phyloP scores from a whole-genome alignment of 2,329 filamentous ascomycete species.

The Diaporthe longicolla region DNA sequence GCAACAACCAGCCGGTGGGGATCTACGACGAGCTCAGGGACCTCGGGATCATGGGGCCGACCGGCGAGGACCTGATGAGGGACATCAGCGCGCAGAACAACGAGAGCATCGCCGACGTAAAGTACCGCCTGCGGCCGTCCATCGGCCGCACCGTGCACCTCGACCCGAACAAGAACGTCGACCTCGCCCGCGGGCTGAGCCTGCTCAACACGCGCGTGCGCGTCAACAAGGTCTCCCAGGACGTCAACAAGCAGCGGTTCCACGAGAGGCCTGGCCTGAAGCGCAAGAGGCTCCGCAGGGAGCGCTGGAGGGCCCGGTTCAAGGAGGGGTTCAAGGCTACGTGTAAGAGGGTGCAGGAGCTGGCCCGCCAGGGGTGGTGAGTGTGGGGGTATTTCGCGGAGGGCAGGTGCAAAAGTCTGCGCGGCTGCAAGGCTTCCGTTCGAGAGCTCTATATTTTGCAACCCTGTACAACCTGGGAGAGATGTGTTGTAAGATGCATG shows the following conservation, averaged over 20 bases:
- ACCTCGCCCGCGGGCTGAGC: conserved; percentile 61
- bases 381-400: neutral
- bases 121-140: conserved; percentile 56
- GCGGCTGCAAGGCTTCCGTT: neutral
- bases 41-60: conserved; percentile 43
- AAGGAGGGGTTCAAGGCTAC: conserved; percentile 76
- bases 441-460: neutral
- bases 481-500: conserved; percentile 25
- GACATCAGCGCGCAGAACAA: conserved; percentile 44
- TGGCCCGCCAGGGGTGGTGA: conserved; percentile 85
- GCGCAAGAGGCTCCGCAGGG: conserved; percentile 79
- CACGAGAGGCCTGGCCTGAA: conserved; percentile 84
- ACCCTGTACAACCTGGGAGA: neutral
- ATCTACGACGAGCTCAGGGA: conserved; percentile 47
- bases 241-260: conserved; percentile 73
- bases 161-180: conserved; percentile 52
- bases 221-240: conserved; percentile 70
- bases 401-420: neutral
- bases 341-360: conserved; percentile 74
- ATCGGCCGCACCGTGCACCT: conserved; percentile 62
- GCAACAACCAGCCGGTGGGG: conserved; percentile 25
- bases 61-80: conserved; percentile 47
- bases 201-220: conserved; percentile 56
- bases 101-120: conserved; percentile 44
- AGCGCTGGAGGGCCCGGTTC: conserved; percentile 80